Conservation (phyloP, 768 basidiomycete species). For the Mycena galericulata region DNA sequence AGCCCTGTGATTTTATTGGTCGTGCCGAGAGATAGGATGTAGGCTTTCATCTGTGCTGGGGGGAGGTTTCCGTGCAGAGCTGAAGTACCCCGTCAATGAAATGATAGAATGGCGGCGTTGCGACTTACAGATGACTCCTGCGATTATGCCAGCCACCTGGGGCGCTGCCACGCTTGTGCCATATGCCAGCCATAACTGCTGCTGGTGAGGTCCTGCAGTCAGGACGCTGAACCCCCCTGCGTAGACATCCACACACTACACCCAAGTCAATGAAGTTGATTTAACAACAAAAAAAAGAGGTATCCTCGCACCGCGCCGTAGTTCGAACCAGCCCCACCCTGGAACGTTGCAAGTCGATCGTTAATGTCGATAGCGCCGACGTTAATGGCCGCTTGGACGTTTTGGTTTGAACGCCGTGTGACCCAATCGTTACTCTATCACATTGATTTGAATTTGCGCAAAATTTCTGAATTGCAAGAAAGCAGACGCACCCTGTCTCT, state of each 20-base stretch:
- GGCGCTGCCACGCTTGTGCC: too few relatives aligned
- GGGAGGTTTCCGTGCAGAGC: neutral
- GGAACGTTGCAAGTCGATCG: neutral
- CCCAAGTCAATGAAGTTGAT: too few relatives aligned
- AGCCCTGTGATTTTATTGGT: neutral
- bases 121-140: neutral
- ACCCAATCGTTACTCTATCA: neutral
- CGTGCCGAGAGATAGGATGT: neutral
- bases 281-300: neutral
- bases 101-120: too few relatives aligned
- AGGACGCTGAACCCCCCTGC: neutral
- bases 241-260: neutral
- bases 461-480: neutral
- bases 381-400: neutral
- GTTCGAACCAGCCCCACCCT: neutral
- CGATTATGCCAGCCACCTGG: too few relatives aligned
- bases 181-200: neutral
- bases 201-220: neutral
- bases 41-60: neutral
- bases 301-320: neutral
- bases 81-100: neutral
- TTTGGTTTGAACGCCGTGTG: neutral
- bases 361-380: neutral
- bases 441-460: neutral
- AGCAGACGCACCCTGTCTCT: neutral